Base-by-base conservation (phyloP, 306 rosid genomes). In the Casuarina equisetifolia region DNA sequence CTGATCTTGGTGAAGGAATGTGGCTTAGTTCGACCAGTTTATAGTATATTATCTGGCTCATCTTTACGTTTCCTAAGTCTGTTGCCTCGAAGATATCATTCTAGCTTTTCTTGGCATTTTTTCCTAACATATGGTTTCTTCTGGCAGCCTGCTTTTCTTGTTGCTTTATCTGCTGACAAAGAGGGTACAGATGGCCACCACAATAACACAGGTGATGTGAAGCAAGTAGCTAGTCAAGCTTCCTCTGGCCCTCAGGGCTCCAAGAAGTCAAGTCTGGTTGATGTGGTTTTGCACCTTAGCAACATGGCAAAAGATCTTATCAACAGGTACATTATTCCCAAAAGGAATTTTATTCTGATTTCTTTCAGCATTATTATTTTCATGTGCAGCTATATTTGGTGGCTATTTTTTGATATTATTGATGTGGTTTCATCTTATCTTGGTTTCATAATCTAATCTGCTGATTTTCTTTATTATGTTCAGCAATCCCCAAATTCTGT, bases 71-170 rank as follows among this genome's bases (percentile, higher is more conserved):
- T 16, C 19, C 45, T 62, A 4, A 62, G 44, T 62, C 69, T 6
- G 40, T 62, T 9, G 36, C 36, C 45, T 36, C 40, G 15, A 55
- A n/a, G 2, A 9, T 55, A 6, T 36, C 40, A 35, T 12, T 66
- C 71, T 42, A 6, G 36, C 50, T 66, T n/a, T 42, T 3, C 11
- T 13, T 66, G 32, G 49, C 6, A 8, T 53, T 16, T 52, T 43
- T 35, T 38, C 77, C 78, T 80, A 51, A 68, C 74, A 64, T 51
- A 77, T 78, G 36, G 44, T 53, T 84, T 55, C 78, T 59, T 81
- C 79, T 5, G 85, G 84, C 97, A 94, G 98, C 97, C 97, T 82
- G 88, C 98, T 75, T 92, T 94, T 80, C 88, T 90, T 84, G 83
- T 85, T 83, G 87, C 92, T 63, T 70, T 92, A 72, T 87, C 89